Conservation (phyloP, 345 rosid species). For the Syzygium grande region DNA sequence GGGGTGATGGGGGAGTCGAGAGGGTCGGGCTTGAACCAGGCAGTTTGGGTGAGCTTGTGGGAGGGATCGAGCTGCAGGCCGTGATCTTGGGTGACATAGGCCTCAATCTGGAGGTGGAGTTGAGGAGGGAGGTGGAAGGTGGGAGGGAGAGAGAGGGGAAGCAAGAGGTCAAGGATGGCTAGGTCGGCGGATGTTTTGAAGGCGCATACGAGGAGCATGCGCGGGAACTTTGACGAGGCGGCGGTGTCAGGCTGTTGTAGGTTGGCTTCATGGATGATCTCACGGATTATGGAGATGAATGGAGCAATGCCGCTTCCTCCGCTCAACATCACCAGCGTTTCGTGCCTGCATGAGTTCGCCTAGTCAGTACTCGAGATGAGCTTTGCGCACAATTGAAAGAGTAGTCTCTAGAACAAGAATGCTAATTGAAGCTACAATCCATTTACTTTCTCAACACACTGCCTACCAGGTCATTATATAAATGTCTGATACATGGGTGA, state of each 20-base stretch:
- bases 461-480: not conserved
- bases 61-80: not conserved
- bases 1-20: constrained; percentile 11
- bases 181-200: constrained; percentile 50
- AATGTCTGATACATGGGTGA: too few species aligned
- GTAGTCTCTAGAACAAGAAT: not conserved
- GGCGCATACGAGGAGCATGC: constrained; percentile 16
- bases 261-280: constrained; percentile 25
- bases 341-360: constrained; percentile 23
- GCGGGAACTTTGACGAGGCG: not conserved
- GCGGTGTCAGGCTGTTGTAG: not conserved
- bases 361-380: not conserved
- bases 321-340: constrained; percentile 49
- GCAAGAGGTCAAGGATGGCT: constrained; percentile 47
- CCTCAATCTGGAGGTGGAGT: constrained; percentile 34
- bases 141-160: constrained; percentile 30
- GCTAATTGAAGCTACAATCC: not conserved
- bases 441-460: not conserved
- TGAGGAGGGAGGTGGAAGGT: constrained; percentile 7
- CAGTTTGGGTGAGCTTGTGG: not conserved
- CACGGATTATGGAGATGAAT: constrained; percentile 55
- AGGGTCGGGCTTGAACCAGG: constrained; percentile 19
- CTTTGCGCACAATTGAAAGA: not conserved
- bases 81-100: constrained; percentile 42
- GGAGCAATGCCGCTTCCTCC: constrained; percentile 82